Percentiles rank a stretch among this genome's conserved stretches.
phyloP scores from a whole-genome alignment of 306 rosid genomes.

The Potentilla sterilis region DNA sequence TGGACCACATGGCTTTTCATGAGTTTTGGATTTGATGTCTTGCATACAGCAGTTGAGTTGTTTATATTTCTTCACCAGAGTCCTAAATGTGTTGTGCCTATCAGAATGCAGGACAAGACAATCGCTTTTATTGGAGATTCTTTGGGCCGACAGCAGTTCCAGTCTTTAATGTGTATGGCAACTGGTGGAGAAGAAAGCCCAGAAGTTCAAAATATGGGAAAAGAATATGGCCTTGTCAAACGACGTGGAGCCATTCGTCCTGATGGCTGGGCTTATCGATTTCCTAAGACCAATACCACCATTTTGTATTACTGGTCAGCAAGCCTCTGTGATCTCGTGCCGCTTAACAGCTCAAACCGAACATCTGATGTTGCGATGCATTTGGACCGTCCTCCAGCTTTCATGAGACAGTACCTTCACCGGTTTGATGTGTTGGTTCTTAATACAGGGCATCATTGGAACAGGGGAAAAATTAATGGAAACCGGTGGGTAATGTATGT shows the following conservation, averaged over 20 bases:
- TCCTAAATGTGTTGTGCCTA: slow-evolving; percentile 36
- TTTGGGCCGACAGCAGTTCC: slow-evolving; percentile 87
- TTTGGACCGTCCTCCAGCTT: slow-evolving; percentile 84
- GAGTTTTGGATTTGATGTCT: not conserved
- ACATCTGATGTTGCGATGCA: slow-evolving; percentile 73
- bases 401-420: slow-evolving; percentile 60
- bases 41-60: not conserved
- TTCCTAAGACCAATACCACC: slow-evolving; percentile 73
- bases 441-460: slow-evolving; percentile 97
- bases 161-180: slow-evolving; percentile 92
- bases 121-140: slow-evolving; percentile 90
- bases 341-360: slow-evolving; percentile 48
- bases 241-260: slow-evolving; percentile 83
- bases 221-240: slow-evolving; percentile 71
- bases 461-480: slow-evolving; percentile 70
- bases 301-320: slow-evolving; percentile 93
- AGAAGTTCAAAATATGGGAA: slow-evolving; percentile 65
- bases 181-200: slow-evolving; percentile 69
- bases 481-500: slow-evolving; percentile 84
- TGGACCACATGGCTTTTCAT: not conserved
- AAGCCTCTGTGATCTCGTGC: slow-evolving; percentile 75
- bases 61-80: slow-evolving; percentile 2
- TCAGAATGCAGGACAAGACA: slow-evolving; percentile 89
- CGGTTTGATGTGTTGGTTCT: slow-evolving; percentile 76
- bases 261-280: slow-evolving; percentile 92